A percentile compares a stretch with the other conserved stretches of the same genome.
These are phyloP conservation scores for Capniomyces stellatus DNA, from an alignment of 371 early-diverging fungal species.

Conservation along the genomic window DNA sequence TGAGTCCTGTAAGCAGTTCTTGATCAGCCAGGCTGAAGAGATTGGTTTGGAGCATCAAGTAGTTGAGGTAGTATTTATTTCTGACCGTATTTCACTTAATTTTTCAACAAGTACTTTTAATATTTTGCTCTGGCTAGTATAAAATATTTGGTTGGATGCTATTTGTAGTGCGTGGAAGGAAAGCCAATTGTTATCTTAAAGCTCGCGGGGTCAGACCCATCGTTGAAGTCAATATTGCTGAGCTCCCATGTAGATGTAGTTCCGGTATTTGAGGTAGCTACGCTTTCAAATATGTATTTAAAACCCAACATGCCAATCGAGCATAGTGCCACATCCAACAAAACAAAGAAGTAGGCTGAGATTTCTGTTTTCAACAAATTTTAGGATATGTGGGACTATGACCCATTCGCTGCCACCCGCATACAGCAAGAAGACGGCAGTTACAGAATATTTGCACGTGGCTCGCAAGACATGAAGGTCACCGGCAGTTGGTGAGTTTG, in stretches of 20 bases:
- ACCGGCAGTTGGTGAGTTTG: slow-evolving; percentile 30
- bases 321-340: background rate
- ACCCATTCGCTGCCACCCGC: slow-evolving; percentile 49
- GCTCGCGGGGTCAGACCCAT: slow-evolving; percentile 33
- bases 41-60: slow-evolving; percentile 31
- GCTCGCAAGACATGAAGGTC: slow-evolving; percentile 72
- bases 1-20: slow-evolving; percentile 28
- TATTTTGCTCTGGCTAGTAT: background rate
- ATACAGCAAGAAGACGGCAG: slow-evolving; percentile 26
- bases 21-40: slow-evolving; percentile 36
- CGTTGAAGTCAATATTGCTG: slow-evolving; percentile 35
- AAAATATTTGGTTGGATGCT: background rate
- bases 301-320: background rate
- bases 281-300: no score
- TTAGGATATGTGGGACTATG: slow-evolving; percentile 37
- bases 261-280: slow-evolving; percentile 34
- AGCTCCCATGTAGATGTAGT: slow-evolving; percentile 74
- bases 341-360: background rate
- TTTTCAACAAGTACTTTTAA: background rate
- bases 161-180: slow-evolving; percentile 23
- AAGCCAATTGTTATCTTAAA: slow-evolving; percentile 54
- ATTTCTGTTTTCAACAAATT: background rate
- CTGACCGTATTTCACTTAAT: background rate
- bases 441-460: slow-evolving; percentile 50
- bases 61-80: slow-evolving; percentile 23